A percentile compares a stretch with the other conserved stretches of the same genome.
Evolutionary conservation across 441 rosid genomes (phyloP).

Genomic region (Eutrema salsugineum): DNA sequence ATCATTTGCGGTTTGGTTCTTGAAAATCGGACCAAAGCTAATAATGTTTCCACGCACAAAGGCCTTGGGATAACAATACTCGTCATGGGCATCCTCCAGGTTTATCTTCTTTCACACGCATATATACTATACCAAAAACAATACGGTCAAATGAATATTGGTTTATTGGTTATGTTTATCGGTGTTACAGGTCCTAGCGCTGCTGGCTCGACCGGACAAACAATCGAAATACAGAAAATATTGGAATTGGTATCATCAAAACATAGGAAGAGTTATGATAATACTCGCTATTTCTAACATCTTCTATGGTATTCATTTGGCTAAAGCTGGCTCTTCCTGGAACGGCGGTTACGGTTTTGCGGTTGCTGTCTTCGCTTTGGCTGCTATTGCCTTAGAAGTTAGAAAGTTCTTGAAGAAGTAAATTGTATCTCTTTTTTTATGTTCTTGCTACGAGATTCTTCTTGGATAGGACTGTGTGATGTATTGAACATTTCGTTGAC

Average conservation of each 20-base stretch:
- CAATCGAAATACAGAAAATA: slow-evolving; percentile 53
- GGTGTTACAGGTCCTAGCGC: slow-evolving; percentile 44
- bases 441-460: background rate
- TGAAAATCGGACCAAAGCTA: slow-evolving; percentile 36
- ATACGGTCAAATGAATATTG: background rate
- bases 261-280: slow-evolving; percentile 47
- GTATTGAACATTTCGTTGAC: slow-evolving; percentile 21
- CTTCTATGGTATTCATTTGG: slow-evolving; percentile 71
- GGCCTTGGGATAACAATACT: slow-evolving; percentile 65
- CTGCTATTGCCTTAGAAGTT: slow-evolving; percentile 41
- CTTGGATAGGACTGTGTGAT: slow-evolving; percentile 23
- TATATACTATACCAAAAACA: background rate
- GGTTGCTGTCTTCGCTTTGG: slow-evolving; percentile 36
- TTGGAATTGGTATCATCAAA: slow-evolving; percentile 86
- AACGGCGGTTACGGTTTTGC: slow-evolving; percentile 49
- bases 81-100: slow-evolving; percentile 79
- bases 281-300: slow-evolving; percentile 56
- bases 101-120: slow-evolving; percentile 4
- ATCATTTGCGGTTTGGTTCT: slow-evolving; percentile 56
- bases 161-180: background rate
- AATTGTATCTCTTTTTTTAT: background rate
- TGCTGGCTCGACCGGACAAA: slow-evolving; percentile 59
- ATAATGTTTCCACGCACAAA: slow-evolving; percentile 57
- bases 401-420: slow-evolving; percentile 37
- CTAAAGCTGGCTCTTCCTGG: slow-evolving; percentile 45